Evolutionary conservation across 352 stramenopile genomes (phyloP), one percentile per base, ranked within the genome.

Genomic region (Globisporangium irregulare): DNA sequence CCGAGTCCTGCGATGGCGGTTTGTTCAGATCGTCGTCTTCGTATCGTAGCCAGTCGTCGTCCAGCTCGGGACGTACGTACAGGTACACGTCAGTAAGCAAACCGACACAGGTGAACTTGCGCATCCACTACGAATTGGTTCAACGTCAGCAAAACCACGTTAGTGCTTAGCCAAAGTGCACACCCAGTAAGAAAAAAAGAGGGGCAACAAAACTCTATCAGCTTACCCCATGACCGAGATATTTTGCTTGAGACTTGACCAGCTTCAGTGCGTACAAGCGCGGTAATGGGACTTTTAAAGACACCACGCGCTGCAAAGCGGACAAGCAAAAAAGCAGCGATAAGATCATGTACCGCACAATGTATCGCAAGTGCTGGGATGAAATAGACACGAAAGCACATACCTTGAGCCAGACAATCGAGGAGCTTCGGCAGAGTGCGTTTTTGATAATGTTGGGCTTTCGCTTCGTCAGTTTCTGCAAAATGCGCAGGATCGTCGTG

Each of bases 361-460:
- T n/a, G 9, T 14, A 43, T 10, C 12, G 36, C 36, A 43, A 15
- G 36, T 18, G 36, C 36, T 43, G 36, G 9, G 36, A 18, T 43
- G 36, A 43, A 15, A 43, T 43, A 15, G 7, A 43, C 36, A 15
- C 12, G 9, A 43, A 4, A 12, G 9, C 8, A 20, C 59, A 18
- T 72, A 91, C 81, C 78, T 93, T 93, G 25, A 93, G 73, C 84
- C 84, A 92, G 18, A 94, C 87, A 43, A 94, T 91, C 15, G 87
- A 93, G 22, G 84, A 82, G 15, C 78, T 69, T 58, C 87, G 83
- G 59, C 84, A 93, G 0, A 94, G 76, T 25, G 78, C 81, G 64
- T 91, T 90, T 67, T 92, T 92, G 64, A 94, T 94, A 20, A 94
- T 81, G 62, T 90, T 93, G 10, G 87, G 84, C 65, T 93, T 93